These are phyloP conservation scores for Umbelopsis sp. DNA, from an alignment of 192 early-diverging fungal species.

Conservation along the genomic window DNA sequence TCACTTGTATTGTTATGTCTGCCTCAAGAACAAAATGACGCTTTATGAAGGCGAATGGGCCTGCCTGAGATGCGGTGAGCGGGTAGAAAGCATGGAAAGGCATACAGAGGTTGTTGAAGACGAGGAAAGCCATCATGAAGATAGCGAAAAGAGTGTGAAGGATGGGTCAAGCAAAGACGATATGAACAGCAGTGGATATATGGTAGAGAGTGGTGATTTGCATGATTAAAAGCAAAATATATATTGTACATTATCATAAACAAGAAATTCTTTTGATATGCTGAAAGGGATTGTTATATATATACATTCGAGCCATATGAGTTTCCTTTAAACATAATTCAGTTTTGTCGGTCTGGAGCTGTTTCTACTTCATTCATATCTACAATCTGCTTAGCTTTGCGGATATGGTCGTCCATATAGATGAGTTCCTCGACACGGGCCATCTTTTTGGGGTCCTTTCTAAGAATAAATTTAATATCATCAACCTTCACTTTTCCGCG, in stretches of 20 bases:
- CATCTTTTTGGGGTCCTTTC: slow-evolving; percentile 81
- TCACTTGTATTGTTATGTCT: slow-evolving; percentile 91
- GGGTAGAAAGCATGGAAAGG: slow-evolving; percentile 60
- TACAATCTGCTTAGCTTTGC: slow-evolving; percentile 62
- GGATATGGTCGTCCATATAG: slow-evolving; percentile 77
- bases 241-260: slow-evolving; percentile 17
- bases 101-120: slow-evolving; percentile 46
- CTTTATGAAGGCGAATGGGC: slow-evolving; percentile 71
- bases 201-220: slow-evolving; percentile 1
- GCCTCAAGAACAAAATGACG: slow-evolving; percentile 77
- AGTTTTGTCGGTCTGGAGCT: slow-evolving; percentile 13
- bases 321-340: neutral
- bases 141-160: slow-evolving; percentile 13
- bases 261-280: neutral
- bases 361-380: slow-evolving; percentile 54
- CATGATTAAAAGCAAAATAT: slow-evolving; percentile 13
- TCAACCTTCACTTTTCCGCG: slow-evolving; percentile 67
- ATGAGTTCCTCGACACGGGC: slow-evolving; percentile 84
- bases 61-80: slow-evolving; percentile 78
- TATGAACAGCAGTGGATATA: slow-evolving; percentile 7
- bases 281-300: neutral
- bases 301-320: neutral
- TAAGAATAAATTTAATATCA: slow-evolving; percentile 76
- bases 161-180: neutral
- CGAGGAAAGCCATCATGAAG: slow-evolving; percentile 41